Percentiles rank a stretch among this genome's conserved stretches.
These are phyloP conservation scores for Penicillium fimorum DNA, from an alignment of 495 filamentous ascomycete species.

Conservation along the genomic window DNA sequence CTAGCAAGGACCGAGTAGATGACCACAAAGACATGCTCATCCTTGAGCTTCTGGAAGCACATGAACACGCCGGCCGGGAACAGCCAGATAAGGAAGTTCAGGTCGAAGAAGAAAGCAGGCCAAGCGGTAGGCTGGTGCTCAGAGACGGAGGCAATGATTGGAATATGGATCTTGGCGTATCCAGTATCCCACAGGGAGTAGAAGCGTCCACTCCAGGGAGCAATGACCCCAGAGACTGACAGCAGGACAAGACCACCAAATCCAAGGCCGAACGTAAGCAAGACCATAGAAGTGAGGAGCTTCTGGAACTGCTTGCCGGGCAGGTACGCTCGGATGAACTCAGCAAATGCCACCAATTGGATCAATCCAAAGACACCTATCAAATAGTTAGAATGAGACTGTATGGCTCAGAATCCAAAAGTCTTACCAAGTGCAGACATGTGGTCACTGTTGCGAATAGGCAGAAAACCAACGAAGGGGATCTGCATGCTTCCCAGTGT, in stretches of 20 bases:
- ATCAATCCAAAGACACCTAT: slow-evolving; percentile 92
- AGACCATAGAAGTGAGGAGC: slow-evolving; percentile 72
- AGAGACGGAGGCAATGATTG: slow-evolving; percentile 98
- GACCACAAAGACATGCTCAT: slow-evolving; percentile 98
- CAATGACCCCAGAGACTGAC: slow-evolving; percentile 85
- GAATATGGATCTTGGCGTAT: slow-evolving; percentile 99
- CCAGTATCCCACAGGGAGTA: slow-evolving; percentile 99
- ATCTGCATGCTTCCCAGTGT: slow-evolving; percentile 99
- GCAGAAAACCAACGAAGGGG: slow-evolving; percentile 97
- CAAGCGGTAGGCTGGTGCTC: slow-evolving; percentile 99
- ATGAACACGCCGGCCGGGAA: slow-evolving; percentile 99
- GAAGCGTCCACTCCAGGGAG: slow-evolving; percentile 98
- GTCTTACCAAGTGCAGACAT: slow-evolving; percentile 90
- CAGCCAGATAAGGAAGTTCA: slow-evolving; percentile 97
- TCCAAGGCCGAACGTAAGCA: slow-evolving; percentile 71
- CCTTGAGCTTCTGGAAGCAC: slow-evolving; percentile 88
- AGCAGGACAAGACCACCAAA: slow-evolving; percentile 75
- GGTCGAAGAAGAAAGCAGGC: slow-evolving; percentile 99
- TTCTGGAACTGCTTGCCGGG: slow-evolving; percentile 93
- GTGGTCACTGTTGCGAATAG: slow-evolving; percentile 95
- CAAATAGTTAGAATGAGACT: slow-evolving; percentile 39
- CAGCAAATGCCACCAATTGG: slow-evolving; percentile 90
- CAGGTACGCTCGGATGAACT: slow-evolving; percentile 81
- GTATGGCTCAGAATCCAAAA: slow-evolving; percentile 47
- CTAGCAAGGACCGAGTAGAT: slow-evolving; percentile 93